These are phyloP conservation scores for Schwanniomyces pseudopolymorphus DNA, from an alignment of 805 yeast genomes.

Conservation along the genomic window DNA sequence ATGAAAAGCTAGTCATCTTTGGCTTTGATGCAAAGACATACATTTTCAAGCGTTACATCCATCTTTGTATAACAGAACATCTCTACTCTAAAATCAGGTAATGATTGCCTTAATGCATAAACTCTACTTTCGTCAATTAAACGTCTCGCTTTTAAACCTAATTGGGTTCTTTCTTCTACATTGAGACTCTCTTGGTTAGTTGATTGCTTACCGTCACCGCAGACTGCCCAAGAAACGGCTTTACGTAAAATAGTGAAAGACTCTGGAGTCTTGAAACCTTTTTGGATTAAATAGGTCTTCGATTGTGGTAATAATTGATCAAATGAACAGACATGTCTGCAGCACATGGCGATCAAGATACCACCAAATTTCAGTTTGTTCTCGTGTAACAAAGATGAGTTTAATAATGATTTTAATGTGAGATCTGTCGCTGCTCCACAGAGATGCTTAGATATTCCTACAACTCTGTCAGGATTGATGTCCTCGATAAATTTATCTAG, in stretches of 20 bases:
- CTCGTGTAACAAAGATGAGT: constrained; percentile 23
- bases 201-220: constrained; percentile 51
- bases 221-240: constrained; percentile 87
- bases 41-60: constrained; percentile 69
- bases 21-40: constrained; percentile 38
- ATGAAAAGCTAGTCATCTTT: not conserved
- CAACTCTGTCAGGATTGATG: constrained; percentile 25
- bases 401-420: constrained; percentile 63
- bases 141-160: constrained; percentile 72
- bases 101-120: constrained; percentile 37
- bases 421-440: constrained; percentile 95
- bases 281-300: constrained; percentile 31
- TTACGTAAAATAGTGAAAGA: constrained; percentile 54
- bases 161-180: constrained; percentile 45
- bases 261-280: constrained; percentile 29
- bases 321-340: constrained; percentile 79
- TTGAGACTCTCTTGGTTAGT: constrained; percentile 44
- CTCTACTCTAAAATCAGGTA: constrained; percentile 43
- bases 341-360: constrained; percentile 85
- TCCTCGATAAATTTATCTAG: constrained; percentile 45
- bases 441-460: constrained; percentile 81
- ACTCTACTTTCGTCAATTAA: constrained; percentile 73
- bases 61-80: constrained; percentile 59
- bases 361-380: constrained; percentile 43
- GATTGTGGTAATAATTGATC: constrained; percentile 53